A percentile compares a stretch with the other conserved stretches of the same genome.
Evolutionary conservation across 83 land plant species (phyloP).

Genomic region (Diphasiastrum complanatum): DNA sequence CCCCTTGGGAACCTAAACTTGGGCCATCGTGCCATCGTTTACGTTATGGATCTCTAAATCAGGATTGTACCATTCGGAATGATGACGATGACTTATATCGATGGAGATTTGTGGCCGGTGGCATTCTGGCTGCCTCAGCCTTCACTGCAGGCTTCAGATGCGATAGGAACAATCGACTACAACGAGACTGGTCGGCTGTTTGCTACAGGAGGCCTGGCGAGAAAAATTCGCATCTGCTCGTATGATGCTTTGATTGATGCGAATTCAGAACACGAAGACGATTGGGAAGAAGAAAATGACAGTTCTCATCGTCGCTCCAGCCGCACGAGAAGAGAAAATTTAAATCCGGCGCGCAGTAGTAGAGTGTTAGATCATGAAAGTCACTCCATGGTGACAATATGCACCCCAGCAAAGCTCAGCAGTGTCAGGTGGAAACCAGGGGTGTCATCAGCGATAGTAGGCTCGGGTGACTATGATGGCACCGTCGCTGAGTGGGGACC

Average conservation of each 20-base stretch:
- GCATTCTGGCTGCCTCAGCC: no score
- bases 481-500: conserved; percentile 13
- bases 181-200: neutral
- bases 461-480: conserved; percentile 13
- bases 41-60: no score
- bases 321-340: neutral
- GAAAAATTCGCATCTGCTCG: conserved; percentile 8
- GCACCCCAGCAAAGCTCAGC: conserved; percentile 12
- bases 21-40: no score
- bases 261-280: neutral
- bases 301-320: neutral
- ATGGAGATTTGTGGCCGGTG: no score
- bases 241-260: neutral
- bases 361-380: neutral
- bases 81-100: no score
- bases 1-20: no score
- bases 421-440: conserved; percentile 13
- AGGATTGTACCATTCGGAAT: no score
- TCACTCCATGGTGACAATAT: conserved; percentile 1
- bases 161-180: conserved; percentile 4
- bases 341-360: neutral
- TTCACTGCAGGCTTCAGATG: conserved; percentile 3
- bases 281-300: neutral
- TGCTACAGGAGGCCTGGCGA: conserved; percentile 10
- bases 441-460: neutral